phyloP scores from a whole-genome alignment of 495 filamentous ascomycete species.

The Penicillium pulvis region DNA sequence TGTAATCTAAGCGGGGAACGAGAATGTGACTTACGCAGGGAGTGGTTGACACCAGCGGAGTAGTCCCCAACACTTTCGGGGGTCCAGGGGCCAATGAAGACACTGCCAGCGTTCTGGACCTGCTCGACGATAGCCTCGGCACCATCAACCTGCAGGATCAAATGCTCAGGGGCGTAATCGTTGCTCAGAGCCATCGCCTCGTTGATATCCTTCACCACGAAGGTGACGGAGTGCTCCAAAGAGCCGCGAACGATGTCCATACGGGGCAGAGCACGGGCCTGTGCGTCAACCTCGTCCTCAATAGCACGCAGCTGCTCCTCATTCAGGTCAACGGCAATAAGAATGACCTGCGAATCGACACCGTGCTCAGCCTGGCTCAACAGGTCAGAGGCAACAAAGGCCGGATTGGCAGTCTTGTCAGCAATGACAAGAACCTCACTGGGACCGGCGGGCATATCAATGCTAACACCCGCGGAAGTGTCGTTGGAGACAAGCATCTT shows the following conservation, averaged over 20 bases:
- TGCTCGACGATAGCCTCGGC: conserved; percentile 69
- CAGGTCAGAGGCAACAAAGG: conserved; percentile 93
- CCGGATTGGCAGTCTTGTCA: conserved; percentile 86
- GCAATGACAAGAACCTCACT: conserved; percentile 96
- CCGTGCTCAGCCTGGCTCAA: conserved; percentile 97
- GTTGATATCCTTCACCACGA: conserved; percentile 74
- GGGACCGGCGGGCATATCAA: conserved; percentile 98
- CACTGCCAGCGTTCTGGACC: conserved; percentile 93
- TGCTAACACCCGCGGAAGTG: conserved; percentile 89
- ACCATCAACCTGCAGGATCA: conserved; percentile 85
- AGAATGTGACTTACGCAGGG: conserved; percentile 71
- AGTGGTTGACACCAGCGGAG: conserved; percentile 96
- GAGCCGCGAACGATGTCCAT: conserved; percentile 93
- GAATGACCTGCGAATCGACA: conserved; percentile 90
- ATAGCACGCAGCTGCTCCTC: conserved; percentile 74
- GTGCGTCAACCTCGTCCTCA: conserved; percentile 85
- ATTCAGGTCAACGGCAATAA: conserved; percentile 80
- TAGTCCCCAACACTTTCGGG: conserved; percentile 98
- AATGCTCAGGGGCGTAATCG: conserved; percentile 93
- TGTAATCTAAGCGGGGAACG: background rate
- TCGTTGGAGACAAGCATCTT: conserved; percentile 99
- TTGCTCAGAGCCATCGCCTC: conserved; percentile 91
- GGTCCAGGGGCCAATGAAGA: conserved; percentile 95
- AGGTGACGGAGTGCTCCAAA: conserved; percentile 86
- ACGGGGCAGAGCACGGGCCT: conserved; percentile 85